Conservation (phyloP, 2,329 filamentous ascomycete genomes). For the Neurospora sp. region DNA sequence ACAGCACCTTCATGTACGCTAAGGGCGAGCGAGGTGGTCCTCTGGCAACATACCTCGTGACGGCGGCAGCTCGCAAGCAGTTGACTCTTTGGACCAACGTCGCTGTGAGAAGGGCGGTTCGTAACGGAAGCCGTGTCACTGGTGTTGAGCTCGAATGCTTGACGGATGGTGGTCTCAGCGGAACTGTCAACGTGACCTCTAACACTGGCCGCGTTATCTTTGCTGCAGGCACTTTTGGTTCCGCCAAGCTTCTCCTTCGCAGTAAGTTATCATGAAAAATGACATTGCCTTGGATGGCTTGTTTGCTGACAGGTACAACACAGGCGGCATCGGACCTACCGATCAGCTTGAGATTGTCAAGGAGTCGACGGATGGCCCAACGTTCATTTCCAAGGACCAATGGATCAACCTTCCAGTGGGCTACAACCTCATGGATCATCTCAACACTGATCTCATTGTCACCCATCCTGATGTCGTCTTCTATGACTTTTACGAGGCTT, state of each 20-base stretch:
- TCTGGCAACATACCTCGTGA: constrained; percentile 55
- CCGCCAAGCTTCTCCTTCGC: constrained; percentile 56
- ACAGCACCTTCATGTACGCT: constrained; percentile 57
- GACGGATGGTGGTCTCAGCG: constrained; percentile 41
- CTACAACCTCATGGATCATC: constrained; percentile 47
- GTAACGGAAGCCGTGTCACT: constrained; percentile 49
- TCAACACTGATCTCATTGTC: constrained; percentile 38
- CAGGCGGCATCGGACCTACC: constrained; percentile 50
- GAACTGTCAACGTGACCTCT: constrained; percentile 49
- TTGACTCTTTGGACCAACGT: constrained; percentile 60
- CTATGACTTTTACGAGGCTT: constrained; percentile 59
- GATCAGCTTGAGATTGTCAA: constrained; percentile 46
- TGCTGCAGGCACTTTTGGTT: constrained; percentile 59
- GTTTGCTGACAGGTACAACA: constrained; percentile 13
- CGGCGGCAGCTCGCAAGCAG: constrained; percentile 40
- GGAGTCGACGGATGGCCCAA: constrained; percentile 37
- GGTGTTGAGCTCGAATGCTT: constrained; percentile 57
- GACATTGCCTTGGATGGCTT: constrained; percentile 9
- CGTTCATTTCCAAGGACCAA: constrained; percentile 37
- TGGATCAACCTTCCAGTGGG: constrained; percentile 53
- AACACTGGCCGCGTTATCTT: constrained; percentile 55
- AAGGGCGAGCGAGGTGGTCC: constrained; percentile 59
- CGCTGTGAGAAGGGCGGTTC: constrained; percentile 55
- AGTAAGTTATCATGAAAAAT: constrained; percentile 25
- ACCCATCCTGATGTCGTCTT: constrained; percentile 37